Conservation (phyloP, 2,329 filamentous ascomycete species). For the Colletotrichum salicis region DNA sequence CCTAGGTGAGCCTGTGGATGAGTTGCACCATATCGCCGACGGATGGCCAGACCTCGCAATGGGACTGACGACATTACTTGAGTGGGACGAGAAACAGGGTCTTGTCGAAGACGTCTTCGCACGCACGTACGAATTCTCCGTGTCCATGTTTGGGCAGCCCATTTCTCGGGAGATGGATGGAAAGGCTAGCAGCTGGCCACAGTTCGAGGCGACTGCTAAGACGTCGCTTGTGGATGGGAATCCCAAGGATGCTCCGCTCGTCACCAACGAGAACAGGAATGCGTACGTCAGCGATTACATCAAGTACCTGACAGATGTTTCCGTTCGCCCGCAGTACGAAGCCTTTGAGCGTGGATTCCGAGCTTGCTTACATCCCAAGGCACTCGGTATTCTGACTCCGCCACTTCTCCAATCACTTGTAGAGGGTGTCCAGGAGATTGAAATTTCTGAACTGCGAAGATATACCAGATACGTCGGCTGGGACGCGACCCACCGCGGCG, state of each 20-base stretch:
- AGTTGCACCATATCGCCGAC: conserved; percentile 81
- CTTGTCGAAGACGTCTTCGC: conserved; percentile 84
- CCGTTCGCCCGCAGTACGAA: conserved; percentile 78
- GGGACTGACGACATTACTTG: conserved; percentile 76
- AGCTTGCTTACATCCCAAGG: conserved; percentile 76
- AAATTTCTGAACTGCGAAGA: conserved; percentile 76
- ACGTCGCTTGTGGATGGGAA: conserved; percentile 48
- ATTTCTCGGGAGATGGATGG: conserved; percentile 67
- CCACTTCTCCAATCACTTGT: conserved; percentile 79
- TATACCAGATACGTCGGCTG: conserved; percentile 86
- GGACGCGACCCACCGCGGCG: conserved; percentile 72
- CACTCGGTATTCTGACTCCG: conserved; percentile 78
- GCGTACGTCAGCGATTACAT: conserved; percentile 88
- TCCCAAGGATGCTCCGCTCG: conserved; percentile 71
- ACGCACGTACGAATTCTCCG: conserved; percentile 87
- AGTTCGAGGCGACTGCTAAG: conserved; percentile 50
- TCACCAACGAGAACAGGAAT: conserved; percentile 82
- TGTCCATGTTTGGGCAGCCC: conserved; percentile 66
- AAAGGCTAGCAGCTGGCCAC: conserved; percentile 61
- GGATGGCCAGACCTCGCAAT: conserved; percentile 87
- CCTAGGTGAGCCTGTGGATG: conserved; percentile 73
- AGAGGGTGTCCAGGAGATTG: conserved; percentile 85
- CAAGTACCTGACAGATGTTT: conserved; percentile 81
- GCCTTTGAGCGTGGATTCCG: conserved; percentile 87
- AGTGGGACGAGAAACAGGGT: conserved; percentile 80